Conservation (phyloP, 2,329 filamentous ascomycete species). For the Sporothrix luriei region DNA sequence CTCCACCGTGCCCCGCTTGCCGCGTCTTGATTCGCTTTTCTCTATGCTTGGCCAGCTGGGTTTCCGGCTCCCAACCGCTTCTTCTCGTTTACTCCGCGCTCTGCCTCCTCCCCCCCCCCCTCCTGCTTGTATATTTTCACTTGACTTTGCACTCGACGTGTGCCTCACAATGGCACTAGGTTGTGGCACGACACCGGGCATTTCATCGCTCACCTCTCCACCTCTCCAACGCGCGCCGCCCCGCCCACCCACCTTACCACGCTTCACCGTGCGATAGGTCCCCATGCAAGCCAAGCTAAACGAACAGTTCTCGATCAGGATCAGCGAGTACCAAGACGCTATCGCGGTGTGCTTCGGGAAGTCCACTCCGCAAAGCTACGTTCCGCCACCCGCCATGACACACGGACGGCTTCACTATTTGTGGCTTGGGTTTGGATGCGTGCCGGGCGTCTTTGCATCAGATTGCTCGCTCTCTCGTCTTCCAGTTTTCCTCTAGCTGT, state of each 20-base stretch:
- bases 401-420: neutral
- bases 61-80: neutral
- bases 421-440: neutral
- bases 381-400: neutral
- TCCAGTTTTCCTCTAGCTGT: neutral
- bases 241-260: neutral
- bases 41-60: constrained; percentile 10
- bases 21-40: constrained; percentile 12
- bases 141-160: neutral
- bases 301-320: constrained; percentile 17
- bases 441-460: too few species aligned
- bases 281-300: constrained; percentile 6
- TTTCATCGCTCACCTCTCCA: constrained; percentile 9
- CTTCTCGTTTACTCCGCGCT: neutral
- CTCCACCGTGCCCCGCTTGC: constrained; percentile 19
- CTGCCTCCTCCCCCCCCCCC: too few species aligned
- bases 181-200: neutral
- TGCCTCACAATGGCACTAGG: neutral
- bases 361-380: constrained; percentile 4
- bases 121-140: neutral
- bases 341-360: neutral
- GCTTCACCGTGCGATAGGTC: constrained; percentile 11
- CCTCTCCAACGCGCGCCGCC: neutral
- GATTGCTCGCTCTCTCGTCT: neutral
- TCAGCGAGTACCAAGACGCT: neutral